These are phyloP conservation scores for Phytopythium montanum DNA, from an alignment of 352 stramenopile genomes.

Conservation along the genomic window DNA sequence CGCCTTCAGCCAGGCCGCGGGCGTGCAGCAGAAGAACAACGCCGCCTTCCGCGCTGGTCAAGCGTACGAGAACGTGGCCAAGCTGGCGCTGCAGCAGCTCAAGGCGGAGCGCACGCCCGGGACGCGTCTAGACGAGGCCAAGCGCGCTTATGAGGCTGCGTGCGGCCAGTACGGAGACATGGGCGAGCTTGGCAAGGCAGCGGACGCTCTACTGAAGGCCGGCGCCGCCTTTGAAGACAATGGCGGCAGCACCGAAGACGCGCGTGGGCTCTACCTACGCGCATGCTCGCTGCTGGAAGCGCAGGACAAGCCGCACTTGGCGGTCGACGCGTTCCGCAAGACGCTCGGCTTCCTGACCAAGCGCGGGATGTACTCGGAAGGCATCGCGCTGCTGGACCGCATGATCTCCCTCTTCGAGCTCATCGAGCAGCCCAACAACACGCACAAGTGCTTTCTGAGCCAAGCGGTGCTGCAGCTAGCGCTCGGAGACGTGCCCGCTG, in stretches of 20 bases:
- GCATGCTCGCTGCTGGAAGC: conserved; percentile 75
- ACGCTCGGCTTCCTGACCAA: conserved; percentile 73
- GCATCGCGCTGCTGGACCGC: conserved; percentile 41
- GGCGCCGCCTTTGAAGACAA: conserved; percentile 47
- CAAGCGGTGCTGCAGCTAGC: conserved; percentile 61
- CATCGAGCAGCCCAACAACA: conserved; percentile 64
- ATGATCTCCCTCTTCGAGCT: conserved; percentile 50
- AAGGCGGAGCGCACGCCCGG: conserved; percentile 40
- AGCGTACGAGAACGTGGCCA: conserved; percentile 73
- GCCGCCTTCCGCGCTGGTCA: conserved; percentile 71
- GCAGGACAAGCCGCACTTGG: conserved; percentile 82
- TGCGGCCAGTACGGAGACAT: conserved; percentile 74
- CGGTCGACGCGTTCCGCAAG: conserved; percentile 78
- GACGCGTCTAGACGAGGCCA: conserved; percentile 41
- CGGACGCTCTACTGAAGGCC: conserved; percentile 68
- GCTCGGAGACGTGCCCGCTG: conserved; percentile 60
- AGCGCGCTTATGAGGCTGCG: conserved; percentile 55
- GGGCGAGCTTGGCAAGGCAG: conserved; percentile 80
- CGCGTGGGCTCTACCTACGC: conserved; percentile 55
- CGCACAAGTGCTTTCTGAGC: conserved; percentile 73
- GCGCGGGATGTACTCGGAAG: conserved; percentile 38
- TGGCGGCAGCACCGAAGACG: conserved; percentile 25
- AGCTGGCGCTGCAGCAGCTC: conserved; percentile 64
- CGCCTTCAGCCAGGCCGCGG: conserved; percentile 50
- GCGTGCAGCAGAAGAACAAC: conserved; percentile 69